Evolutionary conservation across 2,329 filamentous ascomycete species (phyloP).

Genomic region (Beauveria scarabaeidicola): DNA sequence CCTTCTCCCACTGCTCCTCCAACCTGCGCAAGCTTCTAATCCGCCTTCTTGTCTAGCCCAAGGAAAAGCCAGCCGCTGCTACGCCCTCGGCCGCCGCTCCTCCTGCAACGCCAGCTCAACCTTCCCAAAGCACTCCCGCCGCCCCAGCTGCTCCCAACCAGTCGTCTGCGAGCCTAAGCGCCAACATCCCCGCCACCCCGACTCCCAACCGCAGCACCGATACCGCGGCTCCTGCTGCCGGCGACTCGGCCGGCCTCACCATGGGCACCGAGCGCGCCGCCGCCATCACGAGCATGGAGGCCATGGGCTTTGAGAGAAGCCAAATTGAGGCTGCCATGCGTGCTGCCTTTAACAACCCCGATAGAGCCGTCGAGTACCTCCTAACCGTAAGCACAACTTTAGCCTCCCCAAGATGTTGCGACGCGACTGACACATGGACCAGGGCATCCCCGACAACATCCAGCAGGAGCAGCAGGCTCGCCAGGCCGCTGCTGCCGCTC

Average conservation of each 20-base stretch:
- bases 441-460: constrained; percentile 87
- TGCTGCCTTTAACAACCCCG: constrained; percentile 93
- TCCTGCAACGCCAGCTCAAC: constrained; percentile 46
- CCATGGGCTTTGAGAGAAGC: constrained; percentile 85
- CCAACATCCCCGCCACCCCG: constrained; percentile 40
- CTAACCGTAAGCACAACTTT: constrained; percentile 55
- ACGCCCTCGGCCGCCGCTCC: constrained; percentile 52
- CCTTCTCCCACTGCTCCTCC: not conserved
- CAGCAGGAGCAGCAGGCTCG: constrained; percentile 58
- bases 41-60: constrained; percentile 24
- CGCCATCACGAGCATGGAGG: constrained; percentile 87
- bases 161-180: constrained; percentile 32
- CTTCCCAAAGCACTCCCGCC: constrained; percentile 53
- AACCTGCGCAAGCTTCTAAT: constrained; percentile 10
- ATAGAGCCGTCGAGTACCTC: constrained; percentile 94
- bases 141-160: constrained; percentile 35
- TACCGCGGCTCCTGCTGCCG: constrained; percentile 42
- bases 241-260: constrained; percentile 55
- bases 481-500: constrained; percentile 34
- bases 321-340: constrained; percentile 93
- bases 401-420: not conserved
- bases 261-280: constrained; percentile 75
- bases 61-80: constrained; percentile 58
- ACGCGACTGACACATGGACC: not conserved
- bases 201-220: constrained; percentile 39